Evolutionary conservation across 2,329 filamentous ascomycete species (phyloP), one percentile per base, ranked within the genome.

Genomic region (Boeremia exigua): DNA sequence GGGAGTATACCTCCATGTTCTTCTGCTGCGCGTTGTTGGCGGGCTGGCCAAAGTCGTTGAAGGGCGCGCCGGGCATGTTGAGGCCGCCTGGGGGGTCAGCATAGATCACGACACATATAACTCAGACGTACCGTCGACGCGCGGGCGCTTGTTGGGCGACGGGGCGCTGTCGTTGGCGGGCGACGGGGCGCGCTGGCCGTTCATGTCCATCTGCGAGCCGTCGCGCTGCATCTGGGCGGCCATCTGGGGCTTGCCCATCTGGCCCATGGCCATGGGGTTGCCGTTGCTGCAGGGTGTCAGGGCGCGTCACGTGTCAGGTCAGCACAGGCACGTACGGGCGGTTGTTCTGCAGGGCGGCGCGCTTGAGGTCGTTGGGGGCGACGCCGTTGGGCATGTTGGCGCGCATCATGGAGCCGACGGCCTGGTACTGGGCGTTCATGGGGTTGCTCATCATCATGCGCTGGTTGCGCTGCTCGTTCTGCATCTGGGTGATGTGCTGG

Each of bases 91-190:
- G 78, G 67, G 43, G 83, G 70, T 86, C 84, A 69, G 83, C n/a
- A n/a, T n/a, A n/a, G n/a, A n/a, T n/a, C n/a, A n/a, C n/a, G n/a
- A n/a, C n/a, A n/a, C n/a, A n/a, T n/a, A n/a, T n/a, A n/a, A n/a
- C n/a, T n/a, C n/a, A n/a, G n/a, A n/a, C n/a, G n/a, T n/a, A 69
- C 88, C 87, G 62, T 93, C 91, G 58, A 96, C 84, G 54, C 93
- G 90, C 54, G 88, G 91, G 69, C 93, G 86, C 80, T 98, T 98
- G 60, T 90, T 94, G 2, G 94, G 94, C 29, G 94, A 98, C 4
- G 92, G 92, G 25, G 91, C 92, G 69, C 95, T 95, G 48, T 97
- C 93, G 50, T 87, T 88, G 33, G 89, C 88, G 46, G 94, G 94
- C 30, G 94, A 96, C 54, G 88, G 87, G 27, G 92, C 88, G 56